Conservation (phyloP, 176 grass and related monocot genomes). For the Musa itinerans region DNA sequence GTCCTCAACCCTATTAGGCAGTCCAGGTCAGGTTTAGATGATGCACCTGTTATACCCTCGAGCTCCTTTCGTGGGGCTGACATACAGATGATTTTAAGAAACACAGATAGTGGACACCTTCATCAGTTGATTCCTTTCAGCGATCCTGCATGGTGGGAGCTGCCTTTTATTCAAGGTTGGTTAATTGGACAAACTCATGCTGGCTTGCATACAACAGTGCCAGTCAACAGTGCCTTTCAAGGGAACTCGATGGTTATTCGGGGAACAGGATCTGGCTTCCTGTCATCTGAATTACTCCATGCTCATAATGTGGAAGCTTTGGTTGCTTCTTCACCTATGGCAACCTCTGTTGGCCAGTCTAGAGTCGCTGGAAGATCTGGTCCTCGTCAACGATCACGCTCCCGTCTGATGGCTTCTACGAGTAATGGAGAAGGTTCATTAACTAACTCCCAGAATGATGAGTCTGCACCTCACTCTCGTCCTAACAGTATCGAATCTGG, state of each 20-base stretch:
- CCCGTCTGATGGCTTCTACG: constrained; percentile 31
- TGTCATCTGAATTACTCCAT: constrained; percentile 26
- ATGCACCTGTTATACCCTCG: constrained; percentile 21
- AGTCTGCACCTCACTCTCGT: constrained; percentile 50
- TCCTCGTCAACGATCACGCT: constrained; percentile 27
- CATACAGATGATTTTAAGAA: constrained; percentile 75
- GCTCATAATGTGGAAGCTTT: constrained; percentile 25
- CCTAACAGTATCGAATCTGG: constrained; percentile 52
- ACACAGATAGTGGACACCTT: constrained; percentile 46
- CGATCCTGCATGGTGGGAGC: constrained; percentile 69
- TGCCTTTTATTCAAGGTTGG: constrained; percentile 88
- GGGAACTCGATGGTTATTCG: constrained; percentile 17
- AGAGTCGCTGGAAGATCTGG: constrained; percentile 27
- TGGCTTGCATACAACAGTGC: constrained; percentile 27
- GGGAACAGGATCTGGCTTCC: constrained; percentile 24
- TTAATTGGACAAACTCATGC: constrained; percentile 68
- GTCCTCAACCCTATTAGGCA: constrained; percentile 26
- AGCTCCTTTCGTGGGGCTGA: constrained; percentile 39
- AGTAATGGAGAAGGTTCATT: constrained; percentile 39
- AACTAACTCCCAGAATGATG: constrained; percentile 47
- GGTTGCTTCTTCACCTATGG: constrained; percentile 36
- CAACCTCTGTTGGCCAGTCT: constrained; percentile 28
- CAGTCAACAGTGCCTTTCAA: constrained; percentile 32
- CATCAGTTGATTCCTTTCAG: constrained; percentile 44
- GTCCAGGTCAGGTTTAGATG: constrained; percentile 21